phyloP scores from a whole-genome alignment of 2,329 filamentous ascomycete genomes.

The Clonostachys sp. region DNA sequence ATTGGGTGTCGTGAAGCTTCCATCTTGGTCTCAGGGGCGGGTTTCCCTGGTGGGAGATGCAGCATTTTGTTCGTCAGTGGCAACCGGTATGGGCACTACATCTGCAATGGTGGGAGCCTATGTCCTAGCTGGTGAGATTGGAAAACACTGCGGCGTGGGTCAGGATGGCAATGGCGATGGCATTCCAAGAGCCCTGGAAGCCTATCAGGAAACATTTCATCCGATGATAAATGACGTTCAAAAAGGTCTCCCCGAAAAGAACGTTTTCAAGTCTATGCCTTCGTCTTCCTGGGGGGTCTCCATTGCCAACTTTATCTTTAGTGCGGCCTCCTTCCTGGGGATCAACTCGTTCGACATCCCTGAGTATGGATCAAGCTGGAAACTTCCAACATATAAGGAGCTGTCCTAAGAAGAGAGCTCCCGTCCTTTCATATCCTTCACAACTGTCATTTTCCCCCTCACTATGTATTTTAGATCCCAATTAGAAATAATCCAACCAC shows the following conservation, averaged over 20 bases:
- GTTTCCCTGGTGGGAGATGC: conserved; percentile 43
- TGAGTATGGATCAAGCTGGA: no score
- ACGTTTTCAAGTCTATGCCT: no score
- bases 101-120: conserved; percentile 39
- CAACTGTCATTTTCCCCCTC: no score
- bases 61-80: conserved; percentile 34
- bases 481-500: no score
- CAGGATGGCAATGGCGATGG: not conserved
- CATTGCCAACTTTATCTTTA: no score
- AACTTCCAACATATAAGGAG: no score
- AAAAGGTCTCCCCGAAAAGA: not conserved
- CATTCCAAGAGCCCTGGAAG: not conserved
- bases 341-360: no score
- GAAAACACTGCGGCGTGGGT: conserved; percentile 2
- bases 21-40: conserved; percentile 22
- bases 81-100: conserved; percentile 40
- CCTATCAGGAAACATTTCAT: not conserved
- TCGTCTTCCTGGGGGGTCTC: no score
- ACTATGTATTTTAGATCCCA: no score
- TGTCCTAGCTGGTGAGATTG: conserved; percentile 42
- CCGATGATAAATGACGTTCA: not conserved
- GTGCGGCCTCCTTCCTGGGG: not conserved
- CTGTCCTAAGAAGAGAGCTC: no score
- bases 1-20: conserved; percentile 32
- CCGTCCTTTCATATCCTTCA: no score